Percentiles rank a stretch among this genome's conserved stretches.
phyloP scores from a whole-genome alignment of 2,329 filamentous ascomycete species.

The Ophiostoma ips region DNA sequence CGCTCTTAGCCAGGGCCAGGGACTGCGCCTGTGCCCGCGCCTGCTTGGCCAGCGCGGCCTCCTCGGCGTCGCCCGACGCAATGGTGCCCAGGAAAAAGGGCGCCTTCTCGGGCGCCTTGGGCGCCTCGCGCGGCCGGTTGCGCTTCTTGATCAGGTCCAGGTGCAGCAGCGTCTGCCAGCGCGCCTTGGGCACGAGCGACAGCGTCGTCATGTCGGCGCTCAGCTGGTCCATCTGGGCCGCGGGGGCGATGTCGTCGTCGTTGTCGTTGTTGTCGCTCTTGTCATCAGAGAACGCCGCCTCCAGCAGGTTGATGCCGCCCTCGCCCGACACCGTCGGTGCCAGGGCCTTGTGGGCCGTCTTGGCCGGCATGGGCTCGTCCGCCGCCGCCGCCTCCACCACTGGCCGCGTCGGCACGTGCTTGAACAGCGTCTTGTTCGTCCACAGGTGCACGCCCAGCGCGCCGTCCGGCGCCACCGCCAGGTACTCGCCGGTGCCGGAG shows the following conservation, averaged over 20 bases:
- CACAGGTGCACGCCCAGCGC: conserved; percentile 84
- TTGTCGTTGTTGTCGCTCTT: conserved; percentile 31
- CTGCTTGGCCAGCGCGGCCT: not conserved
- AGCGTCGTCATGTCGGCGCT: conserved; percentile 73
- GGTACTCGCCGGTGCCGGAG: conserved; percentile 78
- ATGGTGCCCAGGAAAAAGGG: conserved; percentile 31
- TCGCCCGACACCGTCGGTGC: conserved; percentile 59
- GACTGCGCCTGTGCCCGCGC: not conserved
- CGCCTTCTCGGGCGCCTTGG: conserved; percentile 83
- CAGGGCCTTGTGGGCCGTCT: not conserved
- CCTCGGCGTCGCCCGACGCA: conserved; percentile 10
- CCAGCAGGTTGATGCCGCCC: conserved; percentile 59
- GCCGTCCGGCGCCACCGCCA: conserved; percentile 77
- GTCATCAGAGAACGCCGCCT: conserved; percentile 51
- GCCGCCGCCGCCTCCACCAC: conserved; percentile 40
- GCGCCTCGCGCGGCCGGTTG: conserved; percentile 86
- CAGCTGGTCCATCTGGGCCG: conserved; percentile 58
- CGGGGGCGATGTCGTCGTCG: conserved; percentile 38
- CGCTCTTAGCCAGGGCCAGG: conserved; percentile 11
- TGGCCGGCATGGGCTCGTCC: not conserved
- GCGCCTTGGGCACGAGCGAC: conserved; percentile 74
- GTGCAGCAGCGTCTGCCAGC: conserved; percentile 90
- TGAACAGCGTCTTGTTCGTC: conserved; percentile 89
- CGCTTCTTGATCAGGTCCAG: conserved; percentile 84
- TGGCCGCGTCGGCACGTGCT: conserved; percentile 71